Evolutionary conservation across 352 stramenopile species (phyloP).

Genomic region (Pythium phragmiticola): DNA sequence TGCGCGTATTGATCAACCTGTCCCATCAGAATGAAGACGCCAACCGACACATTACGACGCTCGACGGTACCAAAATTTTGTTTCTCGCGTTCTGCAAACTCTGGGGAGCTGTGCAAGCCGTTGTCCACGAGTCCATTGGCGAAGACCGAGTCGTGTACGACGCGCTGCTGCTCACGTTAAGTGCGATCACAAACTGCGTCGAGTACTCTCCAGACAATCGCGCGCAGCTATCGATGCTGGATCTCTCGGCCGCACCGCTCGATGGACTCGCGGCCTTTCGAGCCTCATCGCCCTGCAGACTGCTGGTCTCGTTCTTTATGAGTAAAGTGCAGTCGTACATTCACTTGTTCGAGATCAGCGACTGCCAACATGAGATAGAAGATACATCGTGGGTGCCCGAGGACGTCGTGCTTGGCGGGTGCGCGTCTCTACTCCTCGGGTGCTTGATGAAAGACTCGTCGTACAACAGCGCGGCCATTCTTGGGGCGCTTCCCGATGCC

Average conservation of each 20-base stretch:
- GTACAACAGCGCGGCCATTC: conserved; percentile 34
- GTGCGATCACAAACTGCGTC: conserved; percentile 69
- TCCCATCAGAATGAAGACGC: conserved; percentile 68
- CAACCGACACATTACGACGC: conserved; percentile 34
- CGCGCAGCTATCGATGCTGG: conserved; percentile 31
- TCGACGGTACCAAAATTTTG: conserved; percentile 44
- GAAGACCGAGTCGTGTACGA: conserved; percentile 64
- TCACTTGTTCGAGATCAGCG: conserved; percentile 41
- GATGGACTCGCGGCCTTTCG: conserved; percentile 15
- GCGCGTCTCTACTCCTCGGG: conserved; percentile 60
- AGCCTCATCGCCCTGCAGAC: conserved; percentile 27
- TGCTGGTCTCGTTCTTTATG: conserved; percentile 58
- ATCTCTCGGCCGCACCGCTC: conserved; percentile 6
- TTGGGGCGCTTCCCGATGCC: conserved; percentile 39
- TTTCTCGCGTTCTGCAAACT: conserved; percentile 45
- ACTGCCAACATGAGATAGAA: conserved; percentile 26
- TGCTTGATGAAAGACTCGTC: conserved; percentile 64
- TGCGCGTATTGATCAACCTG: conserved; percentile 78
- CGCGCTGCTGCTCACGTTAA: conserved; percentile 52
- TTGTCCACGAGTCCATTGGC: not conserved
- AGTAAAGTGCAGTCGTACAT: conserved; percentile 52
- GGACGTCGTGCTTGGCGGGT: conserved; percentile 74
- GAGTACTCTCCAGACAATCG: conserved; percentile 62
- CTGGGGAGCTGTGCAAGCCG: conserved; percentile 17
- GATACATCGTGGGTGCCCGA: conserved; percentile 56